Conservation (phyloP, 2,329 filamentous ascomycete genomes). For the Phoma sp. region DNA sequence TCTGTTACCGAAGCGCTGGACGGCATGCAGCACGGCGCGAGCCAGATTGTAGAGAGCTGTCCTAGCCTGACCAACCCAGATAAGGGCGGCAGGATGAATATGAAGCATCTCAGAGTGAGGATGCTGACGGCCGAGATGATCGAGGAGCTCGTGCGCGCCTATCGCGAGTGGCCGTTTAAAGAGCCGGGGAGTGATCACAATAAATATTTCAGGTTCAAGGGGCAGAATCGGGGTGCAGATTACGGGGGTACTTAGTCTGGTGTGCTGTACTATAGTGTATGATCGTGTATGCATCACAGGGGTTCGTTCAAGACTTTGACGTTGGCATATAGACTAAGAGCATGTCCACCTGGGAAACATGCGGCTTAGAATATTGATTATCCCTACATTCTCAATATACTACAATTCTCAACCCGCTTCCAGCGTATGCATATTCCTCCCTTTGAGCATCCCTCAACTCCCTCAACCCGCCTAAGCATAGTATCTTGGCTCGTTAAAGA, state of each 20-base stretch:
- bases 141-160: slow-evolving; percentile 38
- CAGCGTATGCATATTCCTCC: too few species aligned
- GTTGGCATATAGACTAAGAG: too few species aligned
- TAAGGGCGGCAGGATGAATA: slow-evolving; percentile 41
- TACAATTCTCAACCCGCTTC: too few species aligned
- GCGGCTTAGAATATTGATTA: too few species aligned
- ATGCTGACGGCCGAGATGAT: slow-evolving; percentile 46
- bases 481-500: slow-evolving; percentile 75
- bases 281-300: too few species aligned
- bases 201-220: slow-evolving; percentile 32
- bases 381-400: too few species aligned
- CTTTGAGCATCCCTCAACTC: too few species aligned
- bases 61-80: slow-evolving; percentile 39
- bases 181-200: slow-evolving; percentile 29
- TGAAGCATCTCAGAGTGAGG: slow-evolving; percentile 40
- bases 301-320: too few species aligned
- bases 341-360: too few species aligned
- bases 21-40: slow-evolving; percentile 38
- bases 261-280: too few species aligned
- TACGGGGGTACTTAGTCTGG: too few species aligned
- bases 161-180: slow-evolving; percentile 46
- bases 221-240: neutral
- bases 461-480: slow-evolving; percentile 40
- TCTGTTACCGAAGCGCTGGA: slow-evolving; percentile 34
- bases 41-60: slow-evolving; percentile 35